Base-by-base conservation (phyloP, 208 protist species). In the Leishmania arabica region DNA sequence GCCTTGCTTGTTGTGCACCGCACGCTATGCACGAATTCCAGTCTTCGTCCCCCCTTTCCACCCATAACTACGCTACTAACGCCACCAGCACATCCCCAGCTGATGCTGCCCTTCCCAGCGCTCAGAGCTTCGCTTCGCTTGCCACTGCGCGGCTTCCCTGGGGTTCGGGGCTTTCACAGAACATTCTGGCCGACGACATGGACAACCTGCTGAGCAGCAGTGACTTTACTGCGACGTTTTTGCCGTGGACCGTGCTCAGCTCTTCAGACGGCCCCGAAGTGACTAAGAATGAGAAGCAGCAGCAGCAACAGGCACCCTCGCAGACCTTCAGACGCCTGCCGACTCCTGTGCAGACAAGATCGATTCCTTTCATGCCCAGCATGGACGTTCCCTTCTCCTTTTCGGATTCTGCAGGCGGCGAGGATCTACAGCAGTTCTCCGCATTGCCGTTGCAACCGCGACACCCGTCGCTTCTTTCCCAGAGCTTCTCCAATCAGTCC, bases 221-320 rank as follows among this genome's bases (percentile, higher is more conserved):
- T 53, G 54, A 64, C 49, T 8, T 53, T 1, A 27, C 27, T 37
- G 47, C 45, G 47, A 34, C 27, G 21, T 24, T 37, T 45, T 17
- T 73, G 19, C 45, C 69, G n/a, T n/a, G 19, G 24, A 3, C 69
- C 45, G 6, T 17, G 8, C 17, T 27, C 42, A 17, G 13, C 21
- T 54, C 69, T 17, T 15, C 5, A 54, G 45, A 31, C 21, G 24
- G 8, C 69, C 47, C n/a, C 21, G 40, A 45, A 54, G 69, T 53
- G 37, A 19, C 42, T 27, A 31, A 37, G 37, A 45, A 40, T 27
- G 11, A 11, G 40, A 17, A 49, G 68, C 68, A 27, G 21, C 40
- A 42, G 40, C 72, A 62, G 47, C 72, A 76, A 34, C 49, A 76
- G n/a, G 6, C 51, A 62, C 51, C 47, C 3, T 76, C 72, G 21